phyloP scores from a whole-genome alignment of 2,329 filamentous ascomycete genomes.

The Neonectria magnoliae region DNA sequence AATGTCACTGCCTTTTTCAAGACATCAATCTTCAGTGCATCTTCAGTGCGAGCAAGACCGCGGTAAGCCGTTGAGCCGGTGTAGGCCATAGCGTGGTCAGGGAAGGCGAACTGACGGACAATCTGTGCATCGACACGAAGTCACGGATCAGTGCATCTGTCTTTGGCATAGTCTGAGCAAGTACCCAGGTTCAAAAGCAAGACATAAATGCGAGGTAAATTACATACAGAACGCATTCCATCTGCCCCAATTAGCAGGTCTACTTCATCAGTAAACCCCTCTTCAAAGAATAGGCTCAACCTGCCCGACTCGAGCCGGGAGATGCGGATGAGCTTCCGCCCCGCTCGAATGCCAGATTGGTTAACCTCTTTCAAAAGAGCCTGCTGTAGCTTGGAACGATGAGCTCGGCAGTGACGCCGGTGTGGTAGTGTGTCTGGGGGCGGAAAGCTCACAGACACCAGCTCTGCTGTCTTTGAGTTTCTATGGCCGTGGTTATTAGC shows the following conservation, averaged over 20 bases:
- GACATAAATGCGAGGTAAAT: too few species aligned
- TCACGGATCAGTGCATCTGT: too few species aligned
- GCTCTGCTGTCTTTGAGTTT: background rate
- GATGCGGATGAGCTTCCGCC: background rate
- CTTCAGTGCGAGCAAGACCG: background rate
- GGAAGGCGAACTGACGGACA: constrained; percentile 46
- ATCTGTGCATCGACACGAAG: constrained; percentile 26
- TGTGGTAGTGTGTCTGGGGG: constrained; percentile 27
- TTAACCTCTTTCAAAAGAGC: constrained; percentile 56
- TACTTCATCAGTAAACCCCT: constrained; percentile 49
- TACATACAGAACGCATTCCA: constrained; percentile 59
- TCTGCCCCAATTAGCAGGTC: constrained; percentile 62
- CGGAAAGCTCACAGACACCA: background rate
- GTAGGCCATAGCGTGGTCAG: constrained; percentile 49
- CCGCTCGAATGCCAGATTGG: constrained; percentile 51
- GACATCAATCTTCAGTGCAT: background rate
- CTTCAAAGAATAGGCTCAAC: constrained; percentile 55
- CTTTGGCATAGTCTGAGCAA: too few species aligned
- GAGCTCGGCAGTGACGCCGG: constrained; percentile 35
- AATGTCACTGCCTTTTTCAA: constrained; percentile 34
- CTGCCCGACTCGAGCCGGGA: constrained; percentile 41
- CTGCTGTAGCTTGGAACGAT: constrained; percentile 55
- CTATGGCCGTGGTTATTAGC: background rate
- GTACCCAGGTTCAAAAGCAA: too few species aligned
- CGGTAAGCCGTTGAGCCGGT: background rate